Conservation (phyloP, 345 rosid species). For the Corchorus capsularis region DNA sequence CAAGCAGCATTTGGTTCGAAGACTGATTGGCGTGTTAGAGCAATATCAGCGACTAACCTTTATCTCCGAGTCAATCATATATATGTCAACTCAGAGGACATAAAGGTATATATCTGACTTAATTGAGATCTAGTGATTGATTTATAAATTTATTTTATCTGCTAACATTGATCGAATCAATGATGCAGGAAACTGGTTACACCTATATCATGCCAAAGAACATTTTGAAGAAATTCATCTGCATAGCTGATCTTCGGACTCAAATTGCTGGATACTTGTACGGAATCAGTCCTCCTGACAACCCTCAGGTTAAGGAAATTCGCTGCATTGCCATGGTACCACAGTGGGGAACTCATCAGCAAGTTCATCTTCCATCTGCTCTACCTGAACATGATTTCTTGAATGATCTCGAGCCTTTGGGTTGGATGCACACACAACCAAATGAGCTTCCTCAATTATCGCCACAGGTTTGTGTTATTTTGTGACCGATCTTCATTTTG, state of each 20-base stretch:
- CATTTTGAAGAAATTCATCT: conserved; percentile 92
- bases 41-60: conserved; percentile 97
- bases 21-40: conserved; percentile 99
- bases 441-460: conserved; percentile 98
- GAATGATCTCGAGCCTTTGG: conserved; percentile 92
- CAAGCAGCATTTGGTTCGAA: conserved; percentile 90
- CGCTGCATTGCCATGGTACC: conserved; percentile 93
- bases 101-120: no score
- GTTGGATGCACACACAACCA: conserved; percentile 99
- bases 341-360: conserved; percentile 92
- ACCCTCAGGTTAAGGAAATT: conserved; percentile 95
- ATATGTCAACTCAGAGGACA: conserved; percentile 94
- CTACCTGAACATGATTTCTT: conserved; percentile 96
- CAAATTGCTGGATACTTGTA: conserved; percentile 94
- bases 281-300: conserved; percentile 96
- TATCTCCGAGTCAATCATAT: conserved; percentile 93
- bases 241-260: conserved; percentile 90
- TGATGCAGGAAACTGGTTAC: conserved; percentile 94
- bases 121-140: no score
- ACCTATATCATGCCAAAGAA: conserved; percentile 87
- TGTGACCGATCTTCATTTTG: neutral
- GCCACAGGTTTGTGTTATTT: conserved; percentile 60
- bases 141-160: no score
- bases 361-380: conserved; percentile 75
- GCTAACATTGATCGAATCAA: no score